phyloP scores from a whole-genome alignment of 208 protist genomes.

The Plasmodiophora brassicae region DNA sequence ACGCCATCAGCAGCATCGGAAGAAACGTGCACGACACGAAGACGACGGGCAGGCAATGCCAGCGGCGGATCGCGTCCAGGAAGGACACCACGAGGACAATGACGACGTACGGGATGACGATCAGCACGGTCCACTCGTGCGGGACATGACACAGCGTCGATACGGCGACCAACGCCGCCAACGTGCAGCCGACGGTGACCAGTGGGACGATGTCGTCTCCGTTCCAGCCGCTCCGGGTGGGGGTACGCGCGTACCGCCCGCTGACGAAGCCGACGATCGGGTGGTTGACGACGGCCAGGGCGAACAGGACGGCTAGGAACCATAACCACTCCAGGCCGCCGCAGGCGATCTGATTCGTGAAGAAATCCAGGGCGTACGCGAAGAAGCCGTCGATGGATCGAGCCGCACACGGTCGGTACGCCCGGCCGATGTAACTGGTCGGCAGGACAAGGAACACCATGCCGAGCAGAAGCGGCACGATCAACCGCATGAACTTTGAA shows the following conservation, averaged over 20 bases:
- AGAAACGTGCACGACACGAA: background rate
- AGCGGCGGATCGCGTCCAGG: background rate
- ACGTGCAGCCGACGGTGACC: no score
- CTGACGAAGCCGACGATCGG: no score
- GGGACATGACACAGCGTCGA: no score
- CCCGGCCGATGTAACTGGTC: background rate
- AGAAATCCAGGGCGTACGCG: background rate
- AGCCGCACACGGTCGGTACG: constrained; percentile 1
- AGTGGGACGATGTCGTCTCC: no score
- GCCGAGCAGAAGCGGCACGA: background rate
- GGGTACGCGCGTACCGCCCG: no score
- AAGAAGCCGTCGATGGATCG: background rate
- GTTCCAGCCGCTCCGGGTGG: no score
- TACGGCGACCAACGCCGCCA: no score
- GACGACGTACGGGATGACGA: no score
- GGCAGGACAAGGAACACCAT: background rate
- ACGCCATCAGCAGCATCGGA: background rate
- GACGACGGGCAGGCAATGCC: background rate
- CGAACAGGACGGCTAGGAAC: background rate
- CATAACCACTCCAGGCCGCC: constrained; percentile 2
- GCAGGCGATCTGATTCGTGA: background rate
- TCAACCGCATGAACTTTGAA: background rate
- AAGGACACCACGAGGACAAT: no score
- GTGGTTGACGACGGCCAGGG: background rate
- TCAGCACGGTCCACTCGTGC: no score